Percentiles rank a stretch among this genome's conserved stretches.
These are phyloP conservation scores for Pezicula neosporulosa DNA, from an alignment of 2,329 filamentous ascomycete species.

Conservation along the genomic window DNA sequence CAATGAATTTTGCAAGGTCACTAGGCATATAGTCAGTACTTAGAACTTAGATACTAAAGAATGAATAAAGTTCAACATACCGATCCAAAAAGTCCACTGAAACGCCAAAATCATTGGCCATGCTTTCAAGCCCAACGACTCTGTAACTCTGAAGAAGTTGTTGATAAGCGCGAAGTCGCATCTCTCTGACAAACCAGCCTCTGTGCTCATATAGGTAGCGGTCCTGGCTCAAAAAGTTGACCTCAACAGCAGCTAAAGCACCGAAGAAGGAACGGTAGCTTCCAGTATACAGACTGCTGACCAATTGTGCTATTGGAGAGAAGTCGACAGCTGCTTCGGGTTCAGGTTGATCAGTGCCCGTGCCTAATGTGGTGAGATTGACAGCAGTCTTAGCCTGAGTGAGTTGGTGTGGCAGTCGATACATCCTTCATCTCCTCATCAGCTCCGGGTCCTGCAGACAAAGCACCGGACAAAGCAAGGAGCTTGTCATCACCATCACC, in stretches of 20 bases:
- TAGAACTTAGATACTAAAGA: neutral
- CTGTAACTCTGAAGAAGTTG: slow-evolving; percentile 97
- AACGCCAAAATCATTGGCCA: slow-evolving; percentile 96
- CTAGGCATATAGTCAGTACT: slow-evolving; percentile 39
- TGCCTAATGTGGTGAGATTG: slow-evolving; percentile 81
- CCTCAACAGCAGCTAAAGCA: slow-evolving; percentile 84
- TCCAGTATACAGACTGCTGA: slow-evolving; percentile 88
- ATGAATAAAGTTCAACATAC: slow-evolving; percentile 46
- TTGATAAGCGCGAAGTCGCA: slow-evolving; percentile 94
- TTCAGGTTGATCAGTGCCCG: slow-evolving; percentile 65
- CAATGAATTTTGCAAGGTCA: slow-evolving; percentile 96
- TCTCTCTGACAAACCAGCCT: slow-evolving; percentile 96
- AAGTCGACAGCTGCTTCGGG: slow-evolving; percentile 85
- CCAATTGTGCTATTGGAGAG: slow-evolving; percentile 78
- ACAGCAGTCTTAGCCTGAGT: slow-evolving; percentile 65
- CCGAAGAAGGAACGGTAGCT: slow-evolving; percentile 94
- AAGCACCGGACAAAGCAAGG: slow-evolving; percentile 72
- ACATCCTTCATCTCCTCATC: slow-evolving; percentile 74
- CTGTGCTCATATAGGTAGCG: slow-evolving; percentile 95
- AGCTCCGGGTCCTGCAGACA: slow-evolving; percentile 77
- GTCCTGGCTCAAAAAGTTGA: slow-evolving; percentile 89
- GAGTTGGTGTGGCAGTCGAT: slow-evolving; percentile 45
- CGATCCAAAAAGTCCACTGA: slow-evolving; percentile 94
- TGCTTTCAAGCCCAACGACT: slow-evolving; percentile 93
- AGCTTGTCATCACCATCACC: slow-evolving; percentile 87